Evolutionary conservation across 1,284 basidiomycete species (phyloP).

Genomic region (Pulchroboletus neoregius): DNA sequence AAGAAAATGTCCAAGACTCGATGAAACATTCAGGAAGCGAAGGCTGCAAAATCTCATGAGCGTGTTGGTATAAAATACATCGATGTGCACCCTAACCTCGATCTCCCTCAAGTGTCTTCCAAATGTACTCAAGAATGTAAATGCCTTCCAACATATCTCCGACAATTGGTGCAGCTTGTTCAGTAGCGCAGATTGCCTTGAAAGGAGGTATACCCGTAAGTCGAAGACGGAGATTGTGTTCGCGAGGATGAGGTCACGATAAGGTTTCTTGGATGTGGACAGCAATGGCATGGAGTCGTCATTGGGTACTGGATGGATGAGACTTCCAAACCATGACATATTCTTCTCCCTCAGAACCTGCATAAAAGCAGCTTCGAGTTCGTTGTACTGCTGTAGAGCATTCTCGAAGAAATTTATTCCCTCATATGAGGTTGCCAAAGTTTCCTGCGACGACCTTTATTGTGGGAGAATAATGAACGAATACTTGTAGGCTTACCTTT

Average conservation of each 20-base stretch:
- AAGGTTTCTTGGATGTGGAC: conserved; percentile 79
- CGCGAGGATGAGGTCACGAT: conserved; percentile 84
- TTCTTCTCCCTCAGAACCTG: conserved; percentile 78
- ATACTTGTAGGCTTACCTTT: conserved; percentile 55
- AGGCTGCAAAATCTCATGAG: conserved; percentile 40
- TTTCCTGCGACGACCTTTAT: conserved; percentile 61
- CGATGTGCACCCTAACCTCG: conserved; percentile 49
- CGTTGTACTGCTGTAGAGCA: conserved; percentile 84
- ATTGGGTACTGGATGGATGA: conserved; percentile 65
- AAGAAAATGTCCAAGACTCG: conserved; percentile 93
- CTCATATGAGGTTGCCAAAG: conserved; percentile 88
- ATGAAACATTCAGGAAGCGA: conserved; percentile 78
- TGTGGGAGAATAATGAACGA: neutral
- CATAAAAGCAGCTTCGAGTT: conserved; percentile 85
- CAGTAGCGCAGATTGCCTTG: conserved; percentile 78
- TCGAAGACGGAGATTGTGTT: conserved; percentile 94
- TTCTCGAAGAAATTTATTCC: conserved; percentile 89
- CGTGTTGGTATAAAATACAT: conserved; percentile 2
- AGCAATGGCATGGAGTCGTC: conserved; percentile 85
- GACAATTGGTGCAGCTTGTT: conserved; percentile 66
- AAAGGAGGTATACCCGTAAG: conserved; percentile 87
- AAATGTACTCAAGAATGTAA: conserved; percentile 77
- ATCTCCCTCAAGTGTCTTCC: conserved; percentile 72
- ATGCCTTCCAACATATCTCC: conserved; percentile 66
- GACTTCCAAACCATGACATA: conserved; percentile 83